Base-by-base conservation (phyloP, 148 eudicot genomes). In the Nepenthes gracilis region DNA sequence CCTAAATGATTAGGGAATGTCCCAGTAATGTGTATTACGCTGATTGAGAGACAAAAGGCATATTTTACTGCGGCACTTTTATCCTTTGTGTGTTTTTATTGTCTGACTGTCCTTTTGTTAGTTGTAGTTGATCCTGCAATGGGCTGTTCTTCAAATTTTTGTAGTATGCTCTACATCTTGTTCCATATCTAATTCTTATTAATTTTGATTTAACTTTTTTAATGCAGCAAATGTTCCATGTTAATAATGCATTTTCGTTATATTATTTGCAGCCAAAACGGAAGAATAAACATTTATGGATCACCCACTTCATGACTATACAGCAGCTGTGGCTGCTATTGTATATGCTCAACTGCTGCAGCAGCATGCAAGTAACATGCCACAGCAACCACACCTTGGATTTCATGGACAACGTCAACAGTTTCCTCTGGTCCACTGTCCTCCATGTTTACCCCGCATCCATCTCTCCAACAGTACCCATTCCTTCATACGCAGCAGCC, bases 361-460 rank as follows among this genome's bases (percentile, higher is more conserved):
- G 35, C 88, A 79, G 59, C 60, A 82, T 78, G 10, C 3, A 10
- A 49, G 3, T 49, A n/a, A 10, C 53, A 11, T n/a, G 11, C 53
- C 12, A n/a, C 97, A 87, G 62, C 97, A 85, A 60, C 23, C 23
- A 23, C 88, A 81, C 51, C 88, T 71, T 57, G 91, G 89, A 33
- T 86, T 86, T 67, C 98, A 82, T 59, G 81, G 88, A 34, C 98
- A 87, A 49, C 96, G 80, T 61, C 98, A 92, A 60, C 94, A 85
- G 53, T 88, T 78, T 58, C 85, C 96, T 43, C 85, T 91, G 51
- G 84, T 64, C 50, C 96, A 83, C 53, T 94, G 81, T 23, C 84
- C 94, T 67, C 96, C 96, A 11, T 88, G 80, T 67, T 64, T 81
- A 54, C 79, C 86, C 98, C 86, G 47, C 88, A 84, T 61, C 89